A percentile compares a stretch with the other conserved stretches of the same genome.
phyloP scores from a whole-genome alignment of 1,139 yeast genomes.

The Geotrichum aggregatum region DNA sequence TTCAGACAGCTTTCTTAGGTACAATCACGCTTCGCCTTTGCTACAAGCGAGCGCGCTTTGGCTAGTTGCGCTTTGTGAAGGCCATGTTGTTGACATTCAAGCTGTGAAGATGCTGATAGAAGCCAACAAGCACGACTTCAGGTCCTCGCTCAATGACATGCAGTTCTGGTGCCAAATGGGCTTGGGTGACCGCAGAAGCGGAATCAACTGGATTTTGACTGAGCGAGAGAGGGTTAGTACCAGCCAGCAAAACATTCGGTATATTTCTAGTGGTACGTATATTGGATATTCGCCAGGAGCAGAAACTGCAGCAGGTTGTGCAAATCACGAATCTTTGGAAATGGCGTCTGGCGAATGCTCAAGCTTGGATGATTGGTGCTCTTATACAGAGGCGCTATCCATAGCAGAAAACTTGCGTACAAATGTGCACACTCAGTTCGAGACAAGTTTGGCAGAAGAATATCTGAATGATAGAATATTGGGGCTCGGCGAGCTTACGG shows the following conservation, averaged over 20 bases:
- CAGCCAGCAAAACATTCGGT: slow-evolving; percentile 18
- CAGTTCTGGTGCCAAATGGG: slow-evolving; percentile 55
- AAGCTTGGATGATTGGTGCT: background rate
- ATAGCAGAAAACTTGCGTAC: slow-evolving; percentile 25
- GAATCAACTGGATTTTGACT: slow-evolving; percentile 14
- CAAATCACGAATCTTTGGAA: background rate
- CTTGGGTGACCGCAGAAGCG: slow-evolving; percentile 28
- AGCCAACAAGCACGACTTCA: slow-evolving; percentile 47
- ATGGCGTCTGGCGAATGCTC: background rate
- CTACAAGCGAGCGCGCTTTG: slow-evolving; percentile 38
- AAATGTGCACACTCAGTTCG: slow-evolving; percentile 21
- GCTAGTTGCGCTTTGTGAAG: slow-evolving; percentile 39
- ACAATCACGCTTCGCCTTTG: slow-evolving; percentile 30
- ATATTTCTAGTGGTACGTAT: slow-evolving; percentile 28
- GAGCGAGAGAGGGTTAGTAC: background rate
- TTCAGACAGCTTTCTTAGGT: slow-evolving; percentile 32
- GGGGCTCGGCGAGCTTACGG: slow-evolving; percentile 21
- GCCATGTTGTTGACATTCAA: slow-evolving; percentile 38
- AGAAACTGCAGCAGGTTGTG: too few relatives aligned
- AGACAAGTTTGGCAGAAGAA: slow-evolving; percentile 12
- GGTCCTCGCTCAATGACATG: slow-evolving; percentile 51
- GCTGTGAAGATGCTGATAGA: slow-evolving; percentile 41
- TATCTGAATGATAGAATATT: slow-evolving; percentile 20
- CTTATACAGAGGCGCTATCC: slow-evolving; percentile 17
- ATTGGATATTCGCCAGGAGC: slow-evolving; percentile 7